Evolutionary conservation across 352 stramenopile genomes (phyloP), one percentile per base, ranked within the genome.

Genomic region (Aphanomyces euteiches): DNA sequence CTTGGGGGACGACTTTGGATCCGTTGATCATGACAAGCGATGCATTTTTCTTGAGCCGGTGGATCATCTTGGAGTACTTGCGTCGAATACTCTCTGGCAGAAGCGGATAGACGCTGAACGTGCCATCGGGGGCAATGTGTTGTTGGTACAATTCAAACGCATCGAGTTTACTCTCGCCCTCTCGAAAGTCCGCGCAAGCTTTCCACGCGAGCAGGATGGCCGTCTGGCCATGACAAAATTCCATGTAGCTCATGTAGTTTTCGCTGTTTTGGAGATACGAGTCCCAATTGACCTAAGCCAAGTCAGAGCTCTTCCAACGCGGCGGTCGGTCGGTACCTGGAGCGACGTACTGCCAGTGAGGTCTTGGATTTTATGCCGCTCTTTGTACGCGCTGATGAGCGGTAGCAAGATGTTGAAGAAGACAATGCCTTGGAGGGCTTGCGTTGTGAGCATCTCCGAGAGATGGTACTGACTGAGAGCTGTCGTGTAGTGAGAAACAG

Each of bases 81-180:
- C 64, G 64, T 13, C 64, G 64, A 13, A 53, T 63, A 1, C 41
- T 17, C 17, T 70, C 64, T 12, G 53, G 36, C 3, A 70, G 48
- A 10, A 39, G 38, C 15, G 36, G 21, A 38, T 70, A 50, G 19
- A 70, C 47, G 15, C 17, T 61, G 48, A 21, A 28, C 38, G 64
- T 19, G 17, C 64, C 64, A 7, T 41, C 40, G n/a, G 37, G 10
- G 8, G 64, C 45, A 28, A 70, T 17, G 34, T 63, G 53, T 6
- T 10, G 10, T 63, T 70, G 64, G 54, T 70, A 70, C 7, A 70
- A 43, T 63, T 70, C 64, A 13, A 70, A 41, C 39, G 56, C 54
- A 19, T 40, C 50, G 37, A 63, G 21, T 34, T 47, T 41, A 6
- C 45, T 15, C 17, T 41, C 17, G 4, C 21, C 64, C 10, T 64